Evolutionary conservation across 345 rosid genomes (phyloP).

Genomic region (Populus alba): DNA sequence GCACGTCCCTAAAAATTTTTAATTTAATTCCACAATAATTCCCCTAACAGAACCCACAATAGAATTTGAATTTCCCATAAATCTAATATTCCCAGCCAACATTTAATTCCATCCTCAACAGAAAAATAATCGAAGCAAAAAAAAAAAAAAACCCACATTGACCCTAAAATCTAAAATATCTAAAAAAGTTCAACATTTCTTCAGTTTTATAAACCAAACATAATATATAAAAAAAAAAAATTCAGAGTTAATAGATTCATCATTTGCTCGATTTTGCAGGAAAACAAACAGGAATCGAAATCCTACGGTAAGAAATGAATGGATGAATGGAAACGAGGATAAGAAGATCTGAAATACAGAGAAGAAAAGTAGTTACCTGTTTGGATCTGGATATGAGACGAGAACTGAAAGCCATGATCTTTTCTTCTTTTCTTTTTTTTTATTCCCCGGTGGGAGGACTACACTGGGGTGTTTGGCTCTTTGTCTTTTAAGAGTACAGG

Average conservation of each 20-base stretch:
- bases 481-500: background rate
- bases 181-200: too few species aligned
- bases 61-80: background rate
- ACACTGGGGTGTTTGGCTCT: background rate
- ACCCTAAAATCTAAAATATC: too few species aligned
- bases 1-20: background rate
- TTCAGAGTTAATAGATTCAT: background rate
- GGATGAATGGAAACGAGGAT: background rate
- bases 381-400: slow-evolving; percentile 72
- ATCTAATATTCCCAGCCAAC: background rate
- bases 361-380: slow-evolving; percentile 45
- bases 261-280: background rate
- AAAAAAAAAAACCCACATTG: background rate
- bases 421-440: slow-evolving; percentile 1
- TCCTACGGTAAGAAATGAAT: background rate
- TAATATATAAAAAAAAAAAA: too few species aligned
- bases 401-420: slow-evolving; percentile 65
- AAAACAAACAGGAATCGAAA: background rate
- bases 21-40: background rate
- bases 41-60: background rate
- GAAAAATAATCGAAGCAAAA: background rate
- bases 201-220: too few species aligned
- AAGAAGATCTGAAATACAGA: slow-evolving; percentile 4
- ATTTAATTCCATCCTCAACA: background rate
- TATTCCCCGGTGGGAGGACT: background rate